These are phyloP conservation scores for Ustilago crameri DNA, from an alignment of 1,284 basidiomycete species.

Conservation along the genomic window DNA sequence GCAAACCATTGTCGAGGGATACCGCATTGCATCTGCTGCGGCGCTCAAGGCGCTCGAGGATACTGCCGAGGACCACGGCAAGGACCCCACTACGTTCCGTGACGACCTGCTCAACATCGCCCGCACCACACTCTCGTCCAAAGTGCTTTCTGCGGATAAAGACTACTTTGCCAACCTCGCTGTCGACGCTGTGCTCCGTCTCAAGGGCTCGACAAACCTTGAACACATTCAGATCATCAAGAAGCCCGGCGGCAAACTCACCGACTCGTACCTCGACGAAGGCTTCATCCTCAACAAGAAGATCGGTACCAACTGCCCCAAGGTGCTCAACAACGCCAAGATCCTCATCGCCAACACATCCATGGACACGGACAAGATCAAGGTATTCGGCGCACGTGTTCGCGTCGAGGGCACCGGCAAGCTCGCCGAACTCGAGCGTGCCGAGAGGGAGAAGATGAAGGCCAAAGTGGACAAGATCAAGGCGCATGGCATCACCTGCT, in stretches of 20 bases:
- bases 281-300: slow-evolving; percentile 98
- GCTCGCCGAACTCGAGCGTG: slow-evolving; percentile 95
- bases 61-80: slow-evolving; percentile 81
- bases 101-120: slow-evolving; percentile 96
- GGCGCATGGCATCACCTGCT: slow-evolving; percentile 93
- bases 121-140: slow-evolving; percentile 92
- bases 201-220: slow-evolving; percentile 95
- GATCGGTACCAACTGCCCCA: slow-evolving; percentile 93
- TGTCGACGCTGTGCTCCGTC: slow-evolving; percentile 92
- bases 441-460: slow-evolving; percentile 99
- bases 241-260: slow-evolving; percentile 97
- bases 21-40: slow-evolving; percentile 87
- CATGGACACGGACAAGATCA: slow-evolving; percentile 99
- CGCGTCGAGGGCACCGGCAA: slow-evolving; percentile 96
- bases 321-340: slow-evolving; percentile 92
- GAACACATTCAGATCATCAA: slow-evolving; percentile 99
- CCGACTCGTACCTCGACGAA: slow-evolving; percentile 97
- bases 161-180: slow-evolving; percentile 98
- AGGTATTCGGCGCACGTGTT: slow-evolving; percentile 95
- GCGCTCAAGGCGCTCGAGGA: slow-evolving; percentile 85
- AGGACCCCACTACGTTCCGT: slow-evolving; percentile 81
- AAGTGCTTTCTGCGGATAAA: slow-evolving; percentile 96
- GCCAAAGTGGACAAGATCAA: slow-evolving; percentile 95
- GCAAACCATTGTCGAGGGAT: slow-evolving; percentile 99
- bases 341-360: slow-evolving; percentile 98